Evolutionary conservation across 2,329 filamentous ascomycete genomes (phyloP), one percentile per base, ranked within the genome.

Genomic region (Phyllosticta ampelicida): DNA sequence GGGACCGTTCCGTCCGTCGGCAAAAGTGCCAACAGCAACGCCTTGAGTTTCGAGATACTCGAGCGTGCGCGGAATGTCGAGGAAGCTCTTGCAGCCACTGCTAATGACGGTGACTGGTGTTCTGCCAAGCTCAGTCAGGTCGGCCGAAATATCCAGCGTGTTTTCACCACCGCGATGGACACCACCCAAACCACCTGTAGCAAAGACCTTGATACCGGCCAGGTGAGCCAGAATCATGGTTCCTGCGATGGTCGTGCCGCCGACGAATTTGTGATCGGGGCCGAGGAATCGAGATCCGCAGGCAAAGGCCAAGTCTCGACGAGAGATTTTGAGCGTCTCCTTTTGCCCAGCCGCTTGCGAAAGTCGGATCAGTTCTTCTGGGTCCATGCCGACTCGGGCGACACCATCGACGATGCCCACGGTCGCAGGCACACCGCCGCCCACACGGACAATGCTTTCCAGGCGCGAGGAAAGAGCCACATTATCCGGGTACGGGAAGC

Each of bases 61-160:
- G 5, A 99, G 78, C 0, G 94, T 99, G 55, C 89, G 81, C 2
- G 87, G 85, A 60, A 96, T 90, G 68, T 99, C 94, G 44, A 99
- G 78, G 71, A 99, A 97, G 62, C 92, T 94, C 75, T 99, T 99
- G 75, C 90, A 95, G 13, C 94, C 94, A 63, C 88, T 90, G 71
- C 86, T 88, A 55, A 99, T 78, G 2, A 99, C 91, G 23, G 91
- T 86, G 55, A 99, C 86, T 10, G 89, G 84, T 8, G 91, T 96
- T 60, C 90, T 82, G 16, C 94, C 91, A 54, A 99, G 82, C 77
- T 97, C 94, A 3, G 89, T 96, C 61, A 99, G 79, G 73, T 99
- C 94, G 48, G 94, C 92, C 61, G 92, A 97, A 62, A 99, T 83
- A 70, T 99, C 94, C 85, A 97, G 86, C 8, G 87, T 88, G 63